Percentiles rank a stretch among this genome's conserved stretches.
Evolutionary conservation across 768 basidiomycete species (phyloP).

Genomic region (Lentinula aciculospora): DNA sequence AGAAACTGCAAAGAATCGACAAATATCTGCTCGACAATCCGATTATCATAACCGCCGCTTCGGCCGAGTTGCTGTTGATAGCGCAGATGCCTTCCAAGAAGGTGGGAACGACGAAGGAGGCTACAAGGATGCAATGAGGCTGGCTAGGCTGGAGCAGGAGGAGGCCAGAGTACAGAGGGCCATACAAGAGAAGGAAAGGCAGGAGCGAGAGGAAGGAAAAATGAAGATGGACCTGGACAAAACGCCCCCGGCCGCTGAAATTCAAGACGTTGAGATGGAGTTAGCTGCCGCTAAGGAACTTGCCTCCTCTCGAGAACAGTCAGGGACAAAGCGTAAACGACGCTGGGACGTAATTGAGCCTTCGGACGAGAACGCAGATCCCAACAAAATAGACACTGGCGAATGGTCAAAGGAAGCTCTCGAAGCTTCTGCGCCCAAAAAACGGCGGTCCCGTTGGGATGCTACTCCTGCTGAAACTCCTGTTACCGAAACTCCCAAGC

Average conservation of each 20-base stretch:
- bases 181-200: conserved; percentile 85
- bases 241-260: conserved; percentile 81
- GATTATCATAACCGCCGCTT: conserved; percentile 95
- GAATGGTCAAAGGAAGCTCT: conserved; percentile 76
- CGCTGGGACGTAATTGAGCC: conserved; percentile 73
- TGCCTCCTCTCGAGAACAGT: conserved; percentile 17
- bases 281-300: conserved; percentile 51
- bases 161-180: conserved; percentile 77
- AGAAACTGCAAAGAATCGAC: conserved; percentile 88
- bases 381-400: conserved; percentile 49
- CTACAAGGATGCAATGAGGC: conserved; percentile 95
- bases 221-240: conserved; percentile 87
- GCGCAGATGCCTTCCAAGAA: conserved; percentile 72
- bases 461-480: conserved; percentile 75
- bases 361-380: conserved; percentile 60
- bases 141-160: conserved; percentile 88
- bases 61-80: conserved; percentile 74
- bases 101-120: conserved; percentile 74
- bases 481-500: conserved; percentile 69
- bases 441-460: conserved; percentile 95
- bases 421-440: conserved; percentile 76
- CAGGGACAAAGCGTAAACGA: conserved; percentile 65
- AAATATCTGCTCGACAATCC: conserved; percentile 89
- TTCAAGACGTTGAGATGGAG: conserved; percentile 65
- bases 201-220: conserved; percentile 64